Base-by-base conservation (phyloP, 805 yeast genomes). In the Naumovozyma baii region DNA sequence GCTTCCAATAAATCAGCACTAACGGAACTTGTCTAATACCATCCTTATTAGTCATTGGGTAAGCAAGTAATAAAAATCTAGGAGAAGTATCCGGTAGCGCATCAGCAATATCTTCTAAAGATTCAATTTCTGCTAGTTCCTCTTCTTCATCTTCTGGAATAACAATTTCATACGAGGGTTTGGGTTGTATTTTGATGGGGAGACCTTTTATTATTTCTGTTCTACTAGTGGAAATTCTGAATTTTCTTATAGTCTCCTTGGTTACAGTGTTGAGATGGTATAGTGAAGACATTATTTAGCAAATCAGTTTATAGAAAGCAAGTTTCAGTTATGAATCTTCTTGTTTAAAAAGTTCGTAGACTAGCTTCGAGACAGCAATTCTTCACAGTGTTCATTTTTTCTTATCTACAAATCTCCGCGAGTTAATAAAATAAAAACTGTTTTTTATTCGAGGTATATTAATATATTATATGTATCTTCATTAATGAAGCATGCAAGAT, bases 1-100 rank as follows among this genome's bases (percentile, higher is more conserved):
- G 96, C 44, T 84, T 73, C 79, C 88, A 88, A 59, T 86, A 88
- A n/a, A 88, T 50, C 56, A 88, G 60, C 2, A 87, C 84, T 45
- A 82, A 70, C 3, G 95, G 96, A 8, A 75, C 70, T 35, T 77
- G 72, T 51, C 73, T 70, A 40, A 94, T 69, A 0, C 94, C 95
- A 51, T 87, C 96, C 25, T 65, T 57, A 7, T 73, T 60, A 18
- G 73, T 74, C 51, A 78, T 61, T 5, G 95, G 95, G 51, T 85
- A 80, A 10, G 94, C 83, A 41, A 86, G 60, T 4, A 86, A 68
- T 5, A 87, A 64, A 54, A 70, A 87, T 43, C 95, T 64, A 12
- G 96, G 95, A 10, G 79, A 62, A 52, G 78, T 85, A 46, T 83
- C 94, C 0, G 96, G 95, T 34, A 87, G 61, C 42, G 77, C 84